Base-by-base conservation (phyloP, 2,329 filamentous ascomycete species). In the Cercospora zeae-maydis region DNA sequence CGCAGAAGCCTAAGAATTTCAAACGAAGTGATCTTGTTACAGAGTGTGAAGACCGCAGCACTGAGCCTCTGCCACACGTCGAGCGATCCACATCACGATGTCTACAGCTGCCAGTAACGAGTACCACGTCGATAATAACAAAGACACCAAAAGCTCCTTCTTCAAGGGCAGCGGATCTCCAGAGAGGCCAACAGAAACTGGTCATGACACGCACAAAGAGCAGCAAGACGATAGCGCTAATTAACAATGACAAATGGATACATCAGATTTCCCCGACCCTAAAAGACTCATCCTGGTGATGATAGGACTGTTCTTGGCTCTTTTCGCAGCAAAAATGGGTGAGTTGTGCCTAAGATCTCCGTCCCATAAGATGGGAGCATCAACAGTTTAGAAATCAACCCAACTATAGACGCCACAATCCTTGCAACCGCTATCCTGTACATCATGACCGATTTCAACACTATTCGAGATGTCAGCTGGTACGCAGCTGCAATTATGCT, bases 401-500 rank as follows among this genome's bases (percentile, higher is more conserved):
- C 14, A n/a, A n/a, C 8, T 39, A 7, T 16, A 39, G 30, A 39
- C 16, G 16, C 36, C 53, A 71, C 70, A 36, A 76, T 77, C 61
- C 77, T 82, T 33, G 75, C 77, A 6, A 80, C 78, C 1, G 80
- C 80, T 4, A 80, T 81, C 36, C 78, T 78, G 0, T 73, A 72
- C 21, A 79, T 79, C 45, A 79, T 78, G 1, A 73, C 71, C 8
- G 71, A 75, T 2, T 79, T 79, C 71, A 72, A 77, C 62, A 73
- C 70, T 16, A 69, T 79, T 10, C 66, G 71, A 11, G 77, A 79
- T 67, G 74, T 79, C 3, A 76, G 75, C 3, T 79, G 78, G 77
- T 79, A 79, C 59, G 76, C 74, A 16, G 54, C 61, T 7, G 56
- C 67, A 30, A 69, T 71, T 58, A 73, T 78, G 51, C 59, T 78